These are phyloP conservation scores for Aspergillus ibericus DNA, from an alignment of 2,329 filamentous ascomycete genomes.

Conservation along the genomic window DNA sequence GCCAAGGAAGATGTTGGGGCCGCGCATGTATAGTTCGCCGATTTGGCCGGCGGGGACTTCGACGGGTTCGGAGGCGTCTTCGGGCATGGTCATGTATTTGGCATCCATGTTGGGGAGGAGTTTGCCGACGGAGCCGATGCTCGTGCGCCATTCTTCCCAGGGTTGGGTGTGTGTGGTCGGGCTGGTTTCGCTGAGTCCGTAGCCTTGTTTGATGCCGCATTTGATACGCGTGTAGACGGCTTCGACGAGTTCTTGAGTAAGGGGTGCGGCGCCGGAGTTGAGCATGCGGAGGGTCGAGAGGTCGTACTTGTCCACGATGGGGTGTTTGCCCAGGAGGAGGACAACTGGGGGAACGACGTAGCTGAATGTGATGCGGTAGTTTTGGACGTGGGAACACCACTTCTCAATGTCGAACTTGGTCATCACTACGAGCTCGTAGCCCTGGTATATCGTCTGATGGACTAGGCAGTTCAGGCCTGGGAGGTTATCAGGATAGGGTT, in stretches of 20 bases:
- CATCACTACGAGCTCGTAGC: constrained; percentile 69
- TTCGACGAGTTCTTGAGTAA: constrained; percentile 77
- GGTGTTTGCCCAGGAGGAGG: constrained; percentile 76
- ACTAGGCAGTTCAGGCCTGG: constrained; percentile 70
- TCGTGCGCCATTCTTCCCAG: constrained; percentile 73
- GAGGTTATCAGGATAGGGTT: not conserved
- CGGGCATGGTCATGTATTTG: constrained; percentile 68
- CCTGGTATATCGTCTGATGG: constrained; percentile 65
- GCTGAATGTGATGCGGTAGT: constrained; percentile 70
- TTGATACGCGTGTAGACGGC: constrained; percentile 71
- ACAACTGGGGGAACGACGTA: constrained; percentile 86
- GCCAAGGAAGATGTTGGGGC: constrained; percentile 64
- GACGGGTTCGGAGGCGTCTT: constrained; percentile 46
- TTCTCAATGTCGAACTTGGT: constrained; percentile 77
- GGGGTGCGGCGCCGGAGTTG: constrained; percentile 82
- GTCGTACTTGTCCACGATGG: constrained; percentile 76
- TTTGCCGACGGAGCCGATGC: constrained; percentile 75
- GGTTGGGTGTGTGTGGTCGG: constrained; percentile 74
- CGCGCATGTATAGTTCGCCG: constrained; percentile 69
- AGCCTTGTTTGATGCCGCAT: constrained; percentile 86
- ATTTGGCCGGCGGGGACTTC: constrained; percentile 64
- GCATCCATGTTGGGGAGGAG: constrained; percentile 77
- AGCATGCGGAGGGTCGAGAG: constrained; percentile 76
- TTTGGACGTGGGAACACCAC: constrained; percentile 75
- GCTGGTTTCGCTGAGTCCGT: constrained; percentile 83